phyloP scores from a whole-genome alignment of 2,329 filamentous ascomycete species.

The Hypoxylon sp. region DNA sequence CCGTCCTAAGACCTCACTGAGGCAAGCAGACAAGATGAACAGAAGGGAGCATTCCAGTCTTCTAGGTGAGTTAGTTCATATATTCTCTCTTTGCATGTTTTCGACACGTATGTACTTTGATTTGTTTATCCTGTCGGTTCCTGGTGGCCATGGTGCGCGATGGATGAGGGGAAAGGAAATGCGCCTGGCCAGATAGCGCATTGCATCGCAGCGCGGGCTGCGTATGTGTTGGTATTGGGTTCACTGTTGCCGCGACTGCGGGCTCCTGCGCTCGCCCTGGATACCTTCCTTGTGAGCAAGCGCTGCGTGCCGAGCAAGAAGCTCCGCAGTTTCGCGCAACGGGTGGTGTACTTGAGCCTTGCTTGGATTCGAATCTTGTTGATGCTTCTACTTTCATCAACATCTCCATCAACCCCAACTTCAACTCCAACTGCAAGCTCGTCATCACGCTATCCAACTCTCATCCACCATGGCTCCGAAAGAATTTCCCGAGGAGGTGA shows the following conservation, averaged over 20 bases:
- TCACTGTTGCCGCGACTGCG: not conserved
- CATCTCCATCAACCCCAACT: not conserved
- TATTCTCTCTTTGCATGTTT: not conserved
- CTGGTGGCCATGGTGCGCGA: not conserved
- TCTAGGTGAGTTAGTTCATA: slow-evolving; percentile 48
- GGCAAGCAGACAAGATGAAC: slow-evolving; percentile 47
- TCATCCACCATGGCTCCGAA: not conserved
- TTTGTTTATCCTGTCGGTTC: not conserved
- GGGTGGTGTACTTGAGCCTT: not conserved
- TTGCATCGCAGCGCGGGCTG: not conserved
- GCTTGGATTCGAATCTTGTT: not conserved
- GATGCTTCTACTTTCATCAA: not conserved
- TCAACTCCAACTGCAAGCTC: not conserved
- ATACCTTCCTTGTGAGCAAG: not conserved
- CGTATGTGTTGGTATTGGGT: not conserved
- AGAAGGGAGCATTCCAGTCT: slow-evolving; percentile 49
- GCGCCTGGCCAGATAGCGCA: not conserved
- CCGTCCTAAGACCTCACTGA: not conserved
- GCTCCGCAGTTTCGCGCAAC: not conserved
- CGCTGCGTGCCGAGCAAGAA: not conserved
- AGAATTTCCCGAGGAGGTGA: not conserved
- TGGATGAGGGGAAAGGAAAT: not conserved
- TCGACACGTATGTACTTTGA: not conserved
- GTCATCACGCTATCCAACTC: not conserved
- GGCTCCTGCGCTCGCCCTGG: not conserved